phyloP scores from a whole-genome alignment of 352 stramenopile species.

The Globisporangium recalcitrans region DNA sequence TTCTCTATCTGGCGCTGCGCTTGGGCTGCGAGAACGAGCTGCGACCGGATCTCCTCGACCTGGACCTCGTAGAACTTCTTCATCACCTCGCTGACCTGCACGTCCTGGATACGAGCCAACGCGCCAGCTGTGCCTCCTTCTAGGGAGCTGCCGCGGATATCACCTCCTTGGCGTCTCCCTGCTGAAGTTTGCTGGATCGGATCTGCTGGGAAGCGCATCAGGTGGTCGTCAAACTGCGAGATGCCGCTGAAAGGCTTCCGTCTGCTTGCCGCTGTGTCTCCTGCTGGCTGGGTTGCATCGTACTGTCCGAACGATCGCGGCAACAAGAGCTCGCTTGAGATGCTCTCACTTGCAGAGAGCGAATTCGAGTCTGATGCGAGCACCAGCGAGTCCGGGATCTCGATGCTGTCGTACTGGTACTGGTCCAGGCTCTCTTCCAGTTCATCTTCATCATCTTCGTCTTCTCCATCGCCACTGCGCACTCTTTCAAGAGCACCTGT shows the following conservation, averaged over 20 bases:
- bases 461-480: slow-evolving; percentile 12
- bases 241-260: slow-evolving; percentile 16
- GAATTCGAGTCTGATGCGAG: slow-evolving; percentile 40
- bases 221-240: slow-evolving; percentile 61
- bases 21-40: slow-evolving; percentile 44
- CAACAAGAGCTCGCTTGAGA: slow-evolving; percentile 68
- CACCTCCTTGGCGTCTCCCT: background rate
- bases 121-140: background rate
- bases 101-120: background rate
- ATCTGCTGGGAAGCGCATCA: slow-evolving; percentile 22
- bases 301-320: slow-evolving; percentile 67
- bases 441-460: slow-evolving; percentile 23
- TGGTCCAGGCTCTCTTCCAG: slow-evolving; percentile 19
- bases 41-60: slow-evolving; percentile 64
- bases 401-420: slow-evolving; percentile 8
- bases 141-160: slow-evolving; percentile 1
- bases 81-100: slow-evolving; percentile 36
- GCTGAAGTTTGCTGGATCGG: background rate
- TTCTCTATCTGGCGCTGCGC: slow-evolving; percentile 45
- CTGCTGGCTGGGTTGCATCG: slow-evolving; percentile 15
- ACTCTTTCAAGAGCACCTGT: background rate
- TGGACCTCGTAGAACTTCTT: slow-evolving; percentile 81
- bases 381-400: slow-evolving; percentile 23
- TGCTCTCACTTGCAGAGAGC: slow-evolving; percentile 48
- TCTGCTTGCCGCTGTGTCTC: background rate